These are phyloP conservation scores for Sporothrix protearum DNA, from an alignment of 2,329 filamentous ascomycete species.

Conservation along the genomic window DNA sequence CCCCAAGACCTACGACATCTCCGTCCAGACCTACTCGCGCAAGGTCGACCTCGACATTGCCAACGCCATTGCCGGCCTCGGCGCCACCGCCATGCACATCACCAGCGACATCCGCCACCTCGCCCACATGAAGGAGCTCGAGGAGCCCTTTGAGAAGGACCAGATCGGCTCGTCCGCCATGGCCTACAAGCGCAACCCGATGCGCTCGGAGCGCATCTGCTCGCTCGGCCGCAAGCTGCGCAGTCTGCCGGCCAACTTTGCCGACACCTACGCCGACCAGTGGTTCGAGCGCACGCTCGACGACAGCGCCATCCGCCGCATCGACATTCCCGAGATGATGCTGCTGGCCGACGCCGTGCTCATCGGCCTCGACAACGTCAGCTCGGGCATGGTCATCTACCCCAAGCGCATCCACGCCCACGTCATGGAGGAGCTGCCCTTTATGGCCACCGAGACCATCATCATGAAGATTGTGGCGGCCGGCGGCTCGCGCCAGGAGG, in stretches of 20 bases:
- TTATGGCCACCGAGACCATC: conserved; percentile 50
- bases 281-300: conserved; percentile 76
- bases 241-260: conserved; percentile 43
- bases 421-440: conserved; percentile 74
- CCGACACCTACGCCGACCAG: conserved; percentile 66
- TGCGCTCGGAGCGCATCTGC: conserved; percentile 49
- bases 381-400: conserved; percentile 69
- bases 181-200: conserved; percentile 50
- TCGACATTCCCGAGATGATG: conserved; percentile 63
- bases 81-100: conserved; percentile 74
- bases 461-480: conserved; percentile 74
- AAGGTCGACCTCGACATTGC: conserved; percentile 80
- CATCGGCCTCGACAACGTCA: conserved; percentile 60
- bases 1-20: conserved; percentile 54
- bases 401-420: conserved; percentile 65
- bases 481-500: conserved; percentile 71
- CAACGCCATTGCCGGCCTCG: conserved; percentile 76
- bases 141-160: conserved; percentile 76
- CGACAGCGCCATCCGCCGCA: conserved; percentile 66
- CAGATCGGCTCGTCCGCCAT: conserved; percentile 69
- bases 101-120: conserved; percentile 58
- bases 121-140: conserved; percentile 66
- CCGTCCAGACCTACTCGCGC: conserved; percentile 59
- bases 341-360: conserved; percentile 66
- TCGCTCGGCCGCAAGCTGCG: conserved; percentile 41